Evolutionary conservation across 768 basidiomycete species (phyloP).

Genomic region (Lentinus brumalis): DNA sequence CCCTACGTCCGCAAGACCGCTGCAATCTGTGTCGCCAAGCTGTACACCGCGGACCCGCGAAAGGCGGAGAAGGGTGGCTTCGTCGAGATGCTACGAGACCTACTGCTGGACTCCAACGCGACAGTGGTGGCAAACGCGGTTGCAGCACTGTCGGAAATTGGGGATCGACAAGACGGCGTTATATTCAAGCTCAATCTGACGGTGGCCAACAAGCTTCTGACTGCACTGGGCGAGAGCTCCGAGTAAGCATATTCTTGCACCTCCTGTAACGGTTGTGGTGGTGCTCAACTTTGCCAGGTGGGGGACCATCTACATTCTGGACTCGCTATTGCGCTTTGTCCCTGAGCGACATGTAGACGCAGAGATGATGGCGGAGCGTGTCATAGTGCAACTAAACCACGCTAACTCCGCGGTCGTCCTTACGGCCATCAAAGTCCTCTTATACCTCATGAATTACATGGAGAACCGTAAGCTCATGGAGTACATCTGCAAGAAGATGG

Average conservation of each 20-base stretch:
- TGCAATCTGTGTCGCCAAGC: conserved; percentile 95
- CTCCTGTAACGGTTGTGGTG: conserved; percentile 8
- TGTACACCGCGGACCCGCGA: conserved; percentile 86
- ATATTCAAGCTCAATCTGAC: conserved; percentile 87
- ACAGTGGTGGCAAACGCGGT: conserved; percentile 98
- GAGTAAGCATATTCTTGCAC: conserved; percentile 67
- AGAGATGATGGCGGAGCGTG: conserved; percentile 92
- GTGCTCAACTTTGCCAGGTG: conserved; percentile 56
- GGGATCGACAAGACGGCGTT: conserved; percentile 92
- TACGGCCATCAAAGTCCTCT: conserved; percentile 93
- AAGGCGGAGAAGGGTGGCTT: conserved; percentile 89
- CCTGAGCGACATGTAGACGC: conserved; percentile 88
- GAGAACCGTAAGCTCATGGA: conserved; percentile 84
- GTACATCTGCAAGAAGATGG: conserved; percentile 95
- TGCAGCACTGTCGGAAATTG: conserved; percentile 95
- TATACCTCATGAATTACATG: conserved; percentile 99
- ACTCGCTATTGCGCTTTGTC: conserved; percentile 91
- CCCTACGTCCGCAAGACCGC: conserved; percentile 99
- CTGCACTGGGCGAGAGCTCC: conserved; percentile 93
- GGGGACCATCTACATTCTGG: conserved; percentile 98
- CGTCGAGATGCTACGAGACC: conserved; percentile 86
- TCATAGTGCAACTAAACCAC: conserved; percentile 91
- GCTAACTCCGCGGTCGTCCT: conserved; percentile 99
- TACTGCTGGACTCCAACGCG: conserved; percentile 91
- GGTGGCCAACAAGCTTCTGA: conserved; percentile 86